These are phyloP conservation scores for Entrophospora sp. DNA, from an alignment of 192 early-diverging fungal species.

Conservation along the genomic window DNA sequence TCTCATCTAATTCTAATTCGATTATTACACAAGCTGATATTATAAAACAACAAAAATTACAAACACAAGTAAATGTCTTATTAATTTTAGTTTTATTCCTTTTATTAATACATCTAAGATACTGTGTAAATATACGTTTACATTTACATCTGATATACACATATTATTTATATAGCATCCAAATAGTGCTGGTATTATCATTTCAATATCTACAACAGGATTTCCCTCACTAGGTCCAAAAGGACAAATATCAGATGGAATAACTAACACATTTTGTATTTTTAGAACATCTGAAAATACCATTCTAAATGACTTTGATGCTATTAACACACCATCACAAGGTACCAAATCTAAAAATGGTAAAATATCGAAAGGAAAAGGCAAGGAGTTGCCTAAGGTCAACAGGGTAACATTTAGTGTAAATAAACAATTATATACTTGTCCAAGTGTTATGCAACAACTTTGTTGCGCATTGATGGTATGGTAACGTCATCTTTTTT, in stretches of 20 bases:
- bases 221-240: constrained; percentile 4
- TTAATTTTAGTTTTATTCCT: too few species aligned
- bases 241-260: not conserved
- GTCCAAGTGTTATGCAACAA: constrained; percentile 13
- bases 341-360: not conserved
- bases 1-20: constrained; percentile 1
- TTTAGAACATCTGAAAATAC: not conserved
- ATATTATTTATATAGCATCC: constrained; percentile 1
- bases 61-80: not conserved
- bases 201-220: not conserved
- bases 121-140: too few species aligned
- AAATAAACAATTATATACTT: constrained; percentile 9
- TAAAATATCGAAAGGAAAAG: constrained; percentile 15
- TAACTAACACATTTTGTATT: not conserved
- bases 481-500: not conserved
- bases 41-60: not conserved
- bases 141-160: too few species aligned
- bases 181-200: constrained; percentile 11
- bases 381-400: not conserved
- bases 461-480: constrained; percentile 9
- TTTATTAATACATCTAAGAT: too few species aligned
- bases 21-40: constrained; percentile 9
- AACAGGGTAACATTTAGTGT: not conserved
- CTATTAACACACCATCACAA: not conserved
- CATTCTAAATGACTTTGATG: not conserved